Base-by-base conservation (phyloP, 148 eudicot genomes). In the Rhododendron ferrugineum region DNA sequence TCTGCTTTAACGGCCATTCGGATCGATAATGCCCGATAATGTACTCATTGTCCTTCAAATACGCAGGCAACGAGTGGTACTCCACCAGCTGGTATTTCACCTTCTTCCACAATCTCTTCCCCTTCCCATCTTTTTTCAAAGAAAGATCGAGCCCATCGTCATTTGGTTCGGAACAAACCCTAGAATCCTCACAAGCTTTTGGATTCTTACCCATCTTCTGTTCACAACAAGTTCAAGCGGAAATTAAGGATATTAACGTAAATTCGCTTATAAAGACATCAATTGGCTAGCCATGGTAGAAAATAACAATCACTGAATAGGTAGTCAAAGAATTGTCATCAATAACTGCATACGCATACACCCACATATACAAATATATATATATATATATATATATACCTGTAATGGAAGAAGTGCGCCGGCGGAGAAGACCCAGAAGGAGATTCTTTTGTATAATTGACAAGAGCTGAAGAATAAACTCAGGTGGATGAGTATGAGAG, bases 71-170 rank as follows among this genome's bases (percentile, higher is more conserved):
- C 5, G 92, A 84, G 42, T 94, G 91, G 86, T 93, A 96, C 83
- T 96, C 99, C 49, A 96, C 94, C 49, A 94, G 90, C 91, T 96
- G 95, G 86, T 93, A 94, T 87, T 88, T 94, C 82, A 94, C 95
- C 89, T 93, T 93, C 89, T 92, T 96, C 99, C 98, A 94, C 74
- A 94, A 87, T 56, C 90, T 90, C 89, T 94, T 93, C 90, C 94
- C 95, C 85, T 93, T 94, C 49, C 91, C 93, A 34, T 87, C 91
- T 32, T 89, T 88, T 15, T 18, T 5, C 7, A 47, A 22, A 66
- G 80, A 26, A 47, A 9, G 10, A 36, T 62, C 70, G 14, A 64
- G 5, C 2, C 22, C 32, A 1, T 76, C n/a, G 74, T 87, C 85
- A 52, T 18, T n/a, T 28, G 64, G n/a, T 30, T 84, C 85, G 1